Conservation (phyloP, 176 grass and related monocot species). For the Aegilops bicornis region DNA sequence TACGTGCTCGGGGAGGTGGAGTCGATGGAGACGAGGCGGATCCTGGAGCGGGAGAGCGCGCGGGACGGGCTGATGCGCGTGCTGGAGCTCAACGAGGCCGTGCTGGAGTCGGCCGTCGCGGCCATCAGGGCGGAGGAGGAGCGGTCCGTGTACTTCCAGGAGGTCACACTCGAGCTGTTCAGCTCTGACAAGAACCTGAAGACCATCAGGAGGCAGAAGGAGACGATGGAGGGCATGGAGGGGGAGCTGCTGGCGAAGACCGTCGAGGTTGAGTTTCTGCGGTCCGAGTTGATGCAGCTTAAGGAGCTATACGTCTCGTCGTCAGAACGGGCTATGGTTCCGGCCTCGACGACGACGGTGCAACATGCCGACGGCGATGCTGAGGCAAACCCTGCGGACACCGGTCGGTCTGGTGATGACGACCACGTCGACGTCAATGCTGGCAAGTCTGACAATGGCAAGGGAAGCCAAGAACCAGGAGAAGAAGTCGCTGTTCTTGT, state of each 20-base stretch:
- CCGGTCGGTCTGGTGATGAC: neutral
- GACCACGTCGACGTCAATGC: neutral
- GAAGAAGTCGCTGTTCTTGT: neutral
- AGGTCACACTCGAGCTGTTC: constrained; percentile 30
- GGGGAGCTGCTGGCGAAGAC: constrained; percentile 40
- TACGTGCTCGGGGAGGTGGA: constrained; percentile 28
- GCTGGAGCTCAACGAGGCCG: constrained; percentile 29
- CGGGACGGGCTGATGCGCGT: constrained; percentile 22
- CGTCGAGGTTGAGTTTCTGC: constrained; percentile 36
- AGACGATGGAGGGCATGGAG: constrained; percentile 31
- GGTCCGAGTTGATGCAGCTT: constrained; percentile 26
- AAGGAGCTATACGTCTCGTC: constrained; percentile 1
- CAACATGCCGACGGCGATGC: neutral
- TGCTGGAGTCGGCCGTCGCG: constrained; percentile 28
- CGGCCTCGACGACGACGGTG: neutral
- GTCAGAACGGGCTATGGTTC: neutral
- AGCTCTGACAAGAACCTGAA: neutral
- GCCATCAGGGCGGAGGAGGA: constrained; percentile 50
- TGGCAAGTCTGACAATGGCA: neutral
- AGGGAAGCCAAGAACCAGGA: neutral
- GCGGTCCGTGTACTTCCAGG: constrained; percentile 44
- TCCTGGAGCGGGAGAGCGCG: constrained; percentile 24
- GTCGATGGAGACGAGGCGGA: constrained; percentile 18
- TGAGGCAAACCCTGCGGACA: too few relatives aligned
- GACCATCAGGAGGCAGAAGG: constrained; percentile 17